Percentiles rank a stretch among this genome's conserved stretches.
phyloP scores from a whole-genome alignment of 805 yeast species.

The Starmerella sirachaensis region DNA sequence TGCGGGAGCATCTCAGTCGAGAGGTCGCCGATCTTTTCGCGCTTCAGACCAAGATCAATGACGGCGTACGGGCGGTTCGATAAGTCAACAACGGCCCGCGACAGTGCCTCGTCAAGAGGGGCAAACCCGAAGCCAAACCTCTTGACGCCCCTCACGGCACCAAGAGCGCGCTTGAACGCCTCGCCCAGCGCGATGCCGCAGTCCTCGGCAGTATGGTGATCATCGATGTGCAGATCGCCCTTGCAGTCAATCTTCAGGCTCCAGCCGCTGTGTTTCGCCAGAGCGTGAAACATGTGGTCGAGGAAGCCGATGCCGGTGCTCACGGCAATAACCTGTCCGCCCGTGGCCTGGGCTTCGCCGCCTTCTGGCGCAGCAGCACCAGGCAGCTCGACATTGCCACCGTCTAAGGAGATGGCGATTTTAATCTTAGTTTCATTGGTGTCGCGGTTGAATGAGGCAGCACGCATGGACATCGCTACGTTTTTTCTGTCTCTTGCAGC shows the following conservation, averaged over 20 bases:
- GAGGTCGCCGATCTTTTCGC: slow-evolving; percentile 88
- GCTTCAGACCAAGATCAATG: slow-evolving; percentile 72
- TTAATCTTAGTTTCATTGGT: slow-evolving; percentile 94
- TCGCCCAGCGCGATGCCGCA: slow-evolving; percentile 84
- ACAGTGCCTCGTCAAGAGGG: slow-evolving; percentile 90
- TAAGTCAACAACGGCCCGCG: slow-evolving; percentile 91
- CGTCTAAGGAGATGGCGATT: slow-evolving; percentile 70
- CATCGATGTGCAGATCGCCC: slow-evolving; percentile 93
- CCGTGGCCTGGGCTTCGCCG: slow-evolving; percentile 55
- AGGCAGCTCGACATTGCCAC: slow-evolving; percentile 61
- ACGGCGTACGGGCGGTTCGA: slow-evolving; percentile 90
- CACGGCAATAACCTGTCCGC: slow-evolving; percentile 61
- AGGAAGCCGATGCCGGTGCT: slow-evolving; percentile 90
- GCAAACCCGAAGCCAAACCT: slow-evolving; percentile 91
- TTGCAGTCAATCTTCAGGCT: slow-evolving; percentile 76
- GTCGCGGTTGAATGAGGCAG: slow-evolving; percentile 46
- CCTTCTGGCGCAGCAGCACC: slow-evolving; percentile 30
- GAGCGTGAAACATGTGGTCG: slow-evolving; percentile 95
- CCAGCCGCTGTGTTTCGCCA: slow-evolving; percentile 97
- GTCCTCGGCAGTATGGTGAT: slow-evolving; percentile 95
- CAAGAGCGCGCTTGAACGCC: slow-evolving; percentile 82
- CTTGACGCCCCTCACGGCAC: slow-evolving; percentile 79
- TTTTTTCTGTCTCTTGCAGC: neutral
- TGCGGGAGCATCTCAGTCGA: slow-evolving; percentile 98
- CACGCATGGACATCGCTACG: slow-evolving; percentile 14